A percentile compares a stretch with the other conserved stretches of the same genome.
These are phyloP conservation scores for Paulownia fortunei DNA, from an alignment of 257 asterid genomes.

Conservation along the genomic window DNA sequence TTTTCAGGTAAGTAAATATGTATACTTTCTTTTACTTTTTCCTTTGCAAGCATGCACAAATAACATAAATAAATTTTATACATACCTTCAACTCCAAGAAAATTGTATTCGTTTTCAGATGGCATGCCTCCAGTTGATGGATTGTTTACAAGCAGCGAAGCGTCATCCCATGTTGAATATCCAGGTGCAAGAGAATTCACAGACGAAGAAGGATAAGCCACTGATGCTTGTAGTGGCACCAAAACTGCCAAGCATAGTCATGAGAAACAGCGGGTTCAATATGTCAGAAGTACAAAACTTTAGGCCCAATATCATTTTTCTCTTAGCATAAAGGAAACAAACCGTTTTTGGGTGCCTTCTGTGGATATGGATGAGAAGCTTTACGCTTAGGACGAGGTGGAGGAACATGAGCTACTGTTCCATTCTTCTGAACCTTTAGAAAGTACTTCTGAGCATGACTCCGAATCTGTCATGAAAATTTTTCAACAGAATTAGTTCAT, in stretches of 20 bases:
- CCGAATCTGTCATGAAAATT: slow-evolving; percentile 66
- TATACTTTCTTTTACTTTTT: neutral
- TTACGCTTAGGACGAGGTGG: slow-evolving; percentile 99
- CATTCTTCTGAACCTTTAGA: slow-evolving; percentile 94
- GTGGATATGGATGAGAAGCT: slow-evolving; percentile 98
- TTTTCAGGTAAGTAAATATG: neutral
- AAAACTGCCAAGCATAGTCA: slow-evolving; percentile 48
- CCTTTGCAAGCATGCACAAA: slow-evolving; percentile 1
- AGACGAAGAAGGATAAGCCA: slow-evolving; percentile 65
- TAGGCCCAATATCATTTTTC: neutral
- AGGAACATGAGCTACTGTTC: slow-evolving; percentile 90
- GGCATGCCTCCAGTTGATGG: slow-evolving; percentile 56
- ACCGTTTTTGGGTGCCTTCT: slow-evolving; percentile 93
- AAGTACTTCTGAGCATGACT: slow-evolving; percentile 99
- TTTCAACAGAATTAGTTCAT: slow-evolving; percentile 8
- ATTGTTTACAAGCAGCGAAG: slow-evolving; percentile 55
- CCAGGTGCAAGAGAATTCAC: slow-evolving; percentile 61
- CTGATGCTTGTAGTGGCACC: slow-evolving; percentile 71
- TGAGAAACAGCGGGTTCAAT: slow-evolving; percentile 30
- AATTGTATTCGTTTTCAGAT: slow-evolving; percentile 64
- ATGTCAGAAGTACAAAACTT: slow-evolving; percentile 17
- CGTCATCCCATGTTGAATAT: slow-evolving; percentile 76
- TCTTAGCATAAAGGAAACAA: slow-evolving; percentile 29
- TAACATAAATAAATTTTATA: slow-evolving; percentile 25
- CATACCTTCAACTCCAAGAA: slow-evolving; percentile 72